Percentiles rank a stretch among this genome's conserved stretches.
phyloP scores from a whole-genome alignment of 257 asterid genomes.

The Solanum corneliomulleri region DNA sequence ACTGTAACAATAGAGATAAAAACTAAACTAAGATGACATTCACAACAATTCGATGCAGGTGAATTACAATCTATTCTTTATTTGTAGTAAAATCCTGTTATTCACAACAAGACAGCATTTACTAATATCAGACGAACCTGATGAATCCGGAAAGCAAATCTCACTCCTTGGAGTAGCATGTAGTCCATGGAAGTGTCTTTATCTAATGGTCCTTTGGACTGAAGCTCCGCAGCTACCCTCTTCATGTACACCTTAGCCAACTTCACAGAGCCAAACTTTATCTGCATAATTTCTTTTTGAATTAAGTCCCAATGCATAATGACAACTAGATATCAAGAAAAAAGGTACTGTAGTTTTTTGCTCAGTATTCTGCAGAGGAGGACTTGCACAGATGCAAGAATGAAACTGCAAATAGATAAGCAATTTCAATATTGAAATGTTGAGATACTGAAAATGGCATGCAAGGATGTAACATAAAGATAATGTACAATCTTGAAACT shows the following conservation, averaged over 20 bases:
- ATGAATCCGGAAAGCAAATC: slow-evolving; percentile 92
- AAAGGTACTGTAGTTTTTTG: neutral
- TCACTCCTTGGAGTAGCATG: slow-evolving; percentile 84
- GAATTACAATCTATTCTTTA: neutral
- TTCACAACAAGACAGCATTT: neutral
- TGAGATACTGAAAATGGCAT: neutral
- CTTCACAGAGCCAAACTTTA: slow-evolving; percentile 73
- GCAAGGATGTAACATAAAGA: neutral
- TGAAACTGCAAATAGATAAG: neutral
- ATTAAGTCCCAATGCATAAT: neutral
- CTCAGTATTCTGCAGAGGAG: neutral
- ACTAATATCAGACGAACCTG: slow-evolving; percentile 43
- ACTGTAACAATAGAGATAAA: slow-evolving; percentile 30
- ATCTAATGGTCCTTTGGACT: slow-evolving; percentile 55
- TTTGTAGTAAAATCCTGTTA: neutral
- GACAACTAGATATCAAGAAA: neutral
- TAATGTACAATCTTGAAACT: neutral
- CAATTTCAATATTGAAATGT: neutral
- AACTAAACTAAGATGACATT: neutral
- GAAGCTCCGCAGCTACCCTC: slow-evolving; percentile 83
- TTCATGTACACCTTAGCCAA: slow-evolving; percentile 82
- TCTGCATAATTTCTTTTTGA: slow-evolving; percentile 25
- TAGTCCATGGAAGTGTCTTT: slow-evolving; percentile 84
- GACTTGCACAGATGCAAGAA: neutral
- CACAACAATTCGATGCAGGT: neutral